These are phyloP conservation scores for Neurospora sp. DNA, from an alignment of 495 filamentous ascomycete species.

Conservation along the genomic window DNA sequence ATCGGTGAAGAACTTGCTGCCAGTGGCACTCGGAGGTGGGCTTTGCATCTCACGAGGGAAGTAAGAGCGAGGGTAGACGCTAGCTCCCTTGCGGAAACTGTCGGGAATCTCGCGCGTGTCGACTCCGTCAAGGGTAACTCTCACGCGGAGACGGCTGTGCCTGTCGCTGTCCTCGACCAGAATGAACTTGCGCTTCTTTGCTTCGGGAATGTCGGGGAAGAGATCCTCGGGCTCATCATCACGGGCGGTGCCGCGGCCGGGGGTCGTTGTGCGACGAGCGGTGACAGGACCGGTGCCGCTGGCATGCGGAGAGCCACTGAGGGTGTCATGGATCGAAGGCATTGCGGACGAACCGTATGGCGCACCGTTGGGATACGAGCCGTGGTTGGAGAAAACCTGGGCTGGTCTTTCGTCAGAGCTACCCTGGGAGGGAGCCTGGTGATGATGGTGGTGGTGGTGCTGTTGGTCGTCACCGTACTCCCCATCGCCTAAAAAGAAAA, in stretches of 20 bases:
- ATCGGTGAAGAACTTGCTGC: slow-evolving; percentile 55
- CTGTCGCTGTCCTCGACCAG: slow-evolving; percentile 82
- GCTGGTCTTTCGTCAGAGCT: slow-evolving; percentile 56
- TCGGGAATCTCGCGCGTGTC: slow-evolving; percentile 91
- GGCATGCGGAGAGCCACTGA: slow-evolving; percentile 42
- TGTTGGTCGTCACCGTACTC: slow-evolving; percentile 48
- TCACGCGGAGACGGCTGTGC: slow-evolving; percentile 67
- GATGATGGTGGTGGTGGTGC: slow-evolving; percentile 51
- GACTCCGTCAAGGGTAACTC: slow-evolving; percentile 77
- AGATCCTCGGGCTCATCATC: slow-evolving; percentile 50
- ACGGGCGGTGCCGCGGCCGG: slow-evolving; percentile 15
- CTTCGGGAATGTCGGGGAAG: slow-evolving; percentile 76
- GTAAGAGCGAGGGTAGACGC: slow-evolving; percentile 83
- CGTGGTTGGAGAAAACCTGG: slow-evolving; percentile 69
- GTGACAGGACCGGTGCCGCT: slow-evolving; percentile 18
- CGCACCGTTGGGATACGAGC: slow-evolving; percentile 46
- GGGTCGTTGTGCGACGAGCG: slow-evolving; percentile 9
- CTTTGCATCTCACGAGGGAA: slow-evolving; percentile 80
- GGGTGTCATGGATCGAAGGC: slow-evolving; percentile 57
- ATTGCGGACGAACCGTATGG: slow-evolving; percentile 53
- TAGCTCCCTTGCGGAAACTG: slow-evolving; percentile 77
- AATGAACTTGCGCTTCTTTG: slow-evolving; percentile 91
- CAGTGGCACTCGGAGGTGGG: slow-evolving; percentile 55
- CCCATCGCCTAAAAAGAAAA: slow-evolving; percentile 38
- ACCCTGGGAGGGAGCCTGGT: slow-evolving; percentile 31